Conservation (phyloP, 2,329 filamentous ascomycete species). For the Phialophora expanda region DNA sequence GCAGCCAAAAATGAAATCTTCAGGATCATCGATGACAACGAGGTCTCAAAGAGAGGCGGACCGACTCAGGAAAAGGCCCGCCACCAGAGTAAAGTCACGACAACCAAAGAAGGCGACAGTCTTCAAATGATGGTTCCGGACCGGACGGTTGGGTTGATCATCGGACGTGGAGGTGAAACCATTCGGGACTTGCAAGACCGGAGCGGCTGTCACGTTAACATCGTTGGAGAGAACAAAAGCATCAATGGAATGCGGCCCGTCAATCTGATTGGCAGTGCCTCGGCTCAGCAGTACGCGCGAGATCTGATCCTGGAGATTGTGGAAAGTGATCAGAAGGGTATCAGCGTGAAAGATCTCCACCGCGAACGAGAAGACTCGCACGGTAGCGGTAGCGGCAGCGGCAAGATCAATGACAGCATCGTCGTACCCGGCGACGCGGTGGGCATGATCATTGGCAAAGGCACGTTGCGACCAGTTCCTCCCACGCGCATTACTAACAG, state of each 20-base stretch:
- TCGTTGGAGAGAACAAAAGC: constrained; percentile 90
- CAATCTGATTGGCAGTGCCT: constrained; percentile 80
- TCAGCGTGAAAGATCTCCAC: constrained; percentile 42
- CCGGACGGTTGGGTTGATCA: constrained; percentile 88
- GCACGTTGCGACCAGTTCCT: constrained; percentile 41
- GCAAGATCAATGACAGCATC: constrained; percentile 79
- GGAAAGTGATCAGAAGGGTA: constrained; percentile 70
- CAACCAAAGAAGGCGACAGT: constrained; percentile 74
- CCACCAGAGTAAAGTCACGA: constrained; percentile 39
- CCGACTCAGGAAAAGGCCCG: constrained; percentile 30
- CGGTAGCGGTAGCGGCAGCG: constrained; percentile 23
- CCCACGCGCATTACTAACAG: constrained; percentile 21
- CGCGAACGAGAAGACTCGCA: constrained; percentile 50
- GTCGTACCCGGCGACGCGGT: constrained; percentile 88
- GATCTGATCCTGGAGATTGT: constrained; percentile 92
- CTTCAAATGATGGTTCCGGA: constrained; percentile 95
- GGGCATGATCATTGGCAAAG: constrained; percentile 95
- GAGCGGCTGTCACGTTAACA: constrained; percentile 94
- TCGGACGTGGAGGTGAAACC: constrained; percentile 90
- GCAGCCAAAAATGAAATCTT: constrained; percentile 84
- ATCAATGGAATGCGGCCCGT: constrained; percentile 87
- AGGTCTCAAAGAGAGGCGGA: constrained; percentile 56
- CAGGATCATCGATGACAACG: constrained; percentile 85
- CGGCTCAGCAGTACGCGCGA: constrained; percentile 77
- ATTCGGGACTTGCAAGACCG: constrained; percentile 90